Percentiles rank a stretch among this genome's conserved stretches.
phyloP scores from a whole-genome alignment of 371 early-diverging fungal genomes.

The Rhizomucor miehei region DNA sequence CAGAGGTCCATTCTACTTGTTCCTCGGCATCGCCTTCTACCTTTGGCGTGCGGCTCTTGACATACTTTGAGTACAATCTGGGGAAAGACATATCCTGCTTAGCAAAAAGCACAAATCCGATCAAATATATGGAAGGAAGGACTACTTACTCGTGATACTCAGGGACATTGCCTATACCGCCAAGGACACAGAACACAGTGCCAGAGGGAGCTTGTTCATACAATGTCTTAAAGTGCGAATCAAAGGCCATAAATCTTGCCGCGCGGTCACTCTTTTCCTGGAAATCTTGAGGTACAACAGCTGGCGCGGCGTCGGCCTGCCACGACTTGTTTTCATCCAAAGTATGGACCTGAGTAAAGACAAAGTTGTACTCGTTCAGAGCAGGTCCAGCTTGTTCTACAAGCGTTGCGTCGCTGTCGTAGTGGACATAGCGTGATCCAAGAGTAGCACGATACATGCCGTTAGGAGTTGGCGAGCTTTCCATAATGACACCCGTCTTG shows the following conservation, averaged over 20 bases:
- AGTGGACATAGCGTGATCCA: constrained; percentile 23
- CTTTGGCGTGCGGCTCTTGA: background rate
- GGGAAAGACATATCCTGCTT: background rate
- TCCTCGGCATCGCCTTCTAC: background rate
- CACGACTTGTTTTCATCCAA: background rate
- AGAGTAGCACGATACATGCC: constrained; percentile 18
- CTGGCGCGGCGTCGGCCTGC: constrained; percentile 2
- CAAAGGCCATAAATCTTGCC: constrained; percentile 21
- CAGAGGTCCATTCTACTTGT: background rate
- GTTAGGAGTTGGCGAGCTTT: constrained; percentile 20
- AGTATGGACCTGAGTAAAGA: constrained; percentile 23
- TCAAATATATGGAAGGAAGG: background rate
- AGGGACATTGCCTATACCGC: constrained; percentile 49
- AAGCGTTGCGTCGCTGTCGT: constrained; percentile 24
- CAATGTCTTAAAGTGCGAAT: constrained; percentile 36
- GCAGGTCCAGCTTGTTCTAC: constrained; percentile 23
- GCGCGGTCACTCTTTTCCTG: background rate
- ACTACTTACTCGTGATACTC: constrained; percentile 31
- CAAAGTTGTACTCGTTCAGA: constrained; percentile 21
- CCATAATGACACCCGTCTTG: constrained; percentile 42
- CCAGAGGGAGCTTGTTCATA: constrained; percentile 37
- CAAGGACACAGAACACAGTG: constrained; percentile 47
- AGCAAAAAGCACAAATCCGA: background rate
- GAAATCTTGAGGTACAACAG: constrained; percentile 6
- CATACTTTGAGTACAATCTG: background rate